These are phyloP conservation scores for Mortierella hygrophila DNA, from an alignment of 192 early-diverging fungal genomes.

Conservation along the genomic window DNA sequence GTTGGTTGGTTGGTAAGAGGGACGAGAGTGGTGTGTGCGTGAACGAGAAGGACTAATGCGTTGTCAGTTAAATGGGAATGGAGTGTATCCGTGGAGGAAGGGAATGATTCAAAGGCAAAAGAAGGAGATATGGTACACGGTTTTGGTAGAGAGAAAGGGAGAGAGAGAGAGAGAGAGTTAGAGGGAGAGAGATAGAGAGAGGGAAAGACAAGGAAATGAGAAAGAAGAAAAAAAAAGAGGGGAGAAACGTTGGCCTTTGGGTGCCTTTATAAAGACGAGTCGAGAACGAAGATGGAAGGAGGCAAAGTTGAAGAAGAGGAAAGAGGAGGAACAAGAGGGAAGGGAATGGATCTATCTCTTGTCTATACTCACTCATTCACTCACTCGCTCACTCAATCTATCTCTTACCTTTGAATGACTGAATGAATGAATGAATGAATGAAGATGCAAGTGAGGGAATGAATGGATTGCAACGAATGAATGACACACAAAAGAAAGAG, in stretches of 20 bases:
- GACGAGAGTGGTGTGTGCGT: neutral
- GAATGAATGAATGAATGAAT: neutral
- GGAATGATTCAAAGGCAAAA: neutral
- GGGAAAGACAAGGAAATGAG: neutral
- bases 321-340: no score
- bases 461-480: neutral
- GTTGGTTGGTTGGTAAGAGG: neutral
- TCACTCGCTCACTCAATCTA: no score
- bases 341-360: no score
- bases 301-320: no score
- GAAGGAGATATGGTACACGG: neutral
- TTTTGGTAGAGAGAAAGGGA: no score
- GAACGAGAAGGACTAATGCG: neutral
- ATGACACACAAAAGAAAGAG: neutral
- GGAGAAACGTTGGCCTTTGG: neutral
- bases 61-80: neutral
- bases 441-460: neutral
- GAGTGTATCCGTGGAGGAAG: neutral
- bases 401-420: neutral
- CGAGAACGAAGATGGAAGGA: no score
- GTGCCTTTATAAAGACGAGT: no score
- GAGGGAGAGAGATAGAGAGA: neutral
- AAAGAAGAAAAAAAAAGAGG: neutral
- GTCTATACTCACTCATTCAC: no score
- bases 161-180: no score